Evolutionary conservation across 2,329 filamentous ascomycete genomes (phyloP).

Genomic region (Arthrobotrys musiformis): DNA sequence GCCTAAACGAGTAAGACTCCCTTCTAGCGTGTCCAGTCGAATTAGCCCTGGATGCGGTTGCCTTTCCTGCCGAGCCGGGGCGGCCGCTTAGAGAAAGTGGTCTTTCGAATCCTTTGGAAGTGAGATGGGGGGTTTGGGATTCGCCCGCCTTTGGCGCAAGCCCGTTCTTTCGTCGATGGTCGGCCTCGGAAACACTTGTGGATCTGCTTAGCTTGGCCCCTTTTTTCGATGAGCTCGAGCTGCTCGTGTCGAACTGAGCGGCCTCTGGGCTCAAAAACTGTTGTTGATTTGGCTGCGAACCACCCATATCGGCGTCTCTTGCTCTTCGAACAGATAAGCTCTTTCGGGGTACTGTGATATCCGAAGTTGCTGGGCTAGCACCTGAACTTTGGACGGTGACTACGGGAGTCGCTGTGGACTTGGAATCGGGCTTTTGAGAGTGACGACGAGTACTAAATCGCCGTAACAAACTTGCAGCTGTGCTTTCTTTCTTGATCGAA

Average conservation of each 20-base stretch:
- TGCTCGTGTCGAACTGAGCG: slow-evolving; percentile 68
- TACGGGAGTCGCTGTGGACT: slow-evolving; percentile 75
- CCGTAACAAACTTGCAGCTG: slow-evolving; percentile 82
- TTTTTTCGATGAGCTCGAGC: slow-evolving; percentile 65
- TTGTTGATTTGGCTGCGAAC: slow-evolving; percentile 76
- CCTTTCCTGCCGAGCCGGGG: slow-evolving; percentile 56
- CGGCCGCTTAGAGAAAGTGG: slow-evolving; percentile 53
- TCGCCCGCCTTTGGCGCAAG: slow-evolving; percentile 61
- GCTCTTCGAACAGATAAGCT: slow-evolving; percentile 84
- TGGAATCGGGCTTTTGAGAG: slow-evolving; percentile 70
- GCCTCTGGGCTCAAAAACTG: slow-evolving; percentile 80
- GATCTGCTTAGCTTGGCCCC: slow-evolving; percentile 82
- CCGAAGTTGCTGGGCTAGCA: slow-evolving; percentile 68
- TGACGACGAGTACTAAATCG: slow-evolving; percentile 89
- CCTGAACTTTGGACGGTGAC: slow-evolving; percentile 81
- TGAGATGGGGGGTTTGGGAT: slow-evolving; percentile 59
- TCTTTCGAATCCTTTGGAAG: slow-evolving; percentile 57
- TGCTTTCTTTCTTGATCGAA: slow-evolving; percentile 82
- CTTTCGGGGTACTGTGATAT: slow-evolving; percentile 73
- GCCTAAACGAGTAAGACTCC: slow-evolving; percentile 90
- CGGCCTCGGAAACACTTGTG: slow-evolving; percentile 74
- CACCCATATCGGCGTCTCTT: slow-evolving; percentile 68
- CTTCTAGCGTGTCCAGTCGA: slow-evolving; percentile 88
- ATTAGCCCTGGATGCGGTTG: slow-evolving; percentile 71
- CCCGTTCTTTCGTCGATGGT: slow-evolving; percentile 58